These are phyloP conservation scores for Calonectria fujianensis DNA, from an alignment of 2,329 filamentous ascomycete species.

Conservation along the genomic window DNA sequence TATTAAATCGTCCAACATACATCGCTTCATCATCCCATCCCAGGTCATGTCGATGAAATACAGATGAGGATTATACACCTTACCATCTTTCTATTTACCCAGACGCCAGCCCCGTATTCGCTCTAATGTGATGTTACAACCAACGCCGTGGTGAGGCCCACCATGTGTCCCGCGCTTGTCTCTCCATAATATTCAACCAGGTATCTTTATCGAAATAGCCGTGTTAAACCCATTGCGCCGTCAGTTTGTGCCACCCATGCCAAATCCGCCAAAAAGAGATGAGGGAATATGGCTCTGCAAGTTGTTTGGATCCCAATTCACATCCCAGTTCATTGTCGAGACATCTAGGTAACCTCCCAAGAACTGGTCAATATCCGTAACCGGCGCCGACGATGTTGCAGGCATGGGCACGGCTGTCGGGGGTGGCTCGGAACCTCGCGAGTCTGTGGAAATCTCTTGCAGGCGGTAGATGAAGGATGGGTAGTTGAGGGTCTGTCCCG, in stretches of 20 bases:
- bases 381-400: slow-evolving; percentile 53
- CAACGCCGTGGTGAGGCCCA: slow-evolving; percentile 48
- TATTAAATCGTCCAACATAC: slow-evolving; percentile 26
- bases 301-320: slow-evolving; percentile 61
- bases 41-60: slow-evolving; percentile 37
- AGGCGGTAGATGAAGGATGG: slow-evolving; percentile 69
- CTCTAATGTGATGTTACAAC: slow-evolving; percentile 49
- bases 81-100: slow-evolving; percentile 39
- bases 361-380: slow-evolving; percentile 65
- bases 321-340: slow-evolving; percentile 67
- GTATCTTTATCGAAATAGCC: slow-evolving; percentile 27
- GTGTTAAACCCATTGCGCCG: slow-evolving; percentile 35
- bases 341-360: slow-evolving; percentile 67
- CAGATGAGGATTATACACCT: slow-evolving; percentile 36
- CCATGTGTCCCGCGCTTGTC: slow-evolving; percentile 39
- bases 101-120: slow-evolving; percentile 42
- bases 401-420: slow-evolving; percentile 55
- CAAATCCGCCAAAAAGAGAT: slow-evolving; percentile 58
- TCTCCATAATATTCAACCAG: slow-evolving; percentile 31
- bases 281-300: slow-evolving; percentile 55
- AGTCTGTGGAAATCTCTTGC: slow-evolving; percentile 63
- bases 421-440: slow-evolving; percentile 54
- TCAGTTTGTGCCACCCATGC: slow-evolving; percentile 53
- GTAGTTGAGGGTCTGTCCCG: slow-evolving; percentile 62
- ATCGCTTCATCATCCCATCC: slow-evolving; percentile 17